These are phyloP conservation scores for Vigna trinervia DNA, from an alignment of 306 rosid genomes.

Conservation along the genomic window DNA sequence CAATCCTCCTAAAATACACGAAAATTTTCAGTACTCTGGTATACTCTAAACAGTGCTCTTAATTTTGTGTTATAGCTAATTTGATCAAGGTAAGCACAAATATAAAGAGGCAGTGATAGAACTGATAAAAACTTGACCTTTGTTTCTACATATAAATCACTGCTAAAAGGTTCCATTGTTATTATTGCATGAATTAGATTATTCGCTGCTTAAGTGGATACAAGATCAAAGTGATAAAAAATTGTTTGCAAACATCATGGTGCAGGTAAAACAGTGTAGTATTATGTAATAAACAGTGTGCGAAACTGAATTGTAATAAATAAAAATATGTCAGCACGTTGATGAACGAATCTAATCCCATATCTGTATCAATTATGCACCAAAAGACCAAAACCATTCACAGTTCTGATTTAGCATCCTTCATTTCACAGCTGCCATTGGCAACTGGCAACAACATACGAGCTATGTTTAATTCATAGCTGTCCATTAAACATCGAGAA, in stretches of 20 bases:
- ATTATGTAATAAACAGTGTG: constrained; percentile 2
- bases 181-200: constrained; percentile 7
- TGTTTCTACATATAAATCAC: background rate
- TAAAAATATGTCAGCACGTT: constrained; percentile 23
- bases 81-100: background rate
- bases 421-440: constrained; percentile 36
- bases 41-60: background rate
- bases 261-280: background rate
- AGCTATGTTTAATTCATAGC: constrained; percentile 34
- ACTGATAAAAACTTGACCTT: background rate
- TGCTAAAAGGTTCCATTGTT: background rate
- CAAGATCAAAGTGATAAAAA: constrained; percentile 18
- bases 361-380: background rate
- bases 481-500: constrained; percentile 41
- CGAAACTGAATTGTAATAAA: constrained; percentile 28
- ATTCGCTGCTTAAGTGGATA: background rate
- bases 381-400: constrained; percentile 41
- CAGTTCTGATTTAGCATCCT: constrained; percentile 22
- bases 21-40: background rate
- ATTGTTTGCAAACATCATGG: constrained; percentile 8
- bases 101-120: background rate
- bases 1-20: background rate
- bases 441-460: constrained; percentile 18
- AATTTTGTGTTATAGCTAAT: background rate
- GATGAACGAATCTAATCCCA: constrained; percentile 14